phyloP scores from a whole-genome alignment of 116 monocot species.

The Zostera marina region DNA sequence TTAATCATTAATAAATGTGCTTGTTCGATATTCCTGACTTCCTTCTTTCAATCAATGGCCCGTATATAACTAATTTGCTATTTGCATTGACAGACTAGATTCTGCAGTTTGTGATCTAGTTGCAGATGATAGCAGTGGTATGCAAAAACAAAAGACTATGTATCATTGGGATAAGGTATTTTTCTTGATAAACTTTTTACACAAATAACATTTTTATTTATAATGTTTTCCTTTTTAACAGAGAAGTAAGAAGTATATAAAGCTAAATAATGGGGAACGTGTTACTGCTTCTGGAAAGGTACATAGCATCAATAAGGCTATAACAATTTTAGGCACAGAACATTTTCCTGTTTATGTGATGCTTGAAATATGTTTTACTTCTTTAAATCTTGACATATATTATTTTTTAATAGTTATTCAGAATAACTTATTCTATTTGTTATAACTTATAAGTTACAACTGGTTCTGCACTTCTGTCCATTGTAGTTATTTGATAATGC shows the following conservation, averaged over 20 bases:
- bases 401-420: too few relatives aligned
- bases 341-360: not conserved
- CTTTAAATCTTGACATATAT: too few relatives aligned
- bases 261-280: conserved; percentile 86
- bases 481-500: not conserved
- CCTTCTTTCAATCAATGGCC: too few relatives aligned
- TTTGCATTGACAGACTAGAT: conserved; percentile 44
- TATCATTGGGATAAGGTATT: conserved; percentile 96
- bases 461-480: not conserved
- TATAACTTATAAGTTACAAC: too few relatives aligned
- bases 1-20: too few relatives aligned
- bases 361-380: not conserved
- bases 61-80: not conserved
- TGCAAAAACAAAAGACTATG: conserved; percentile 73
- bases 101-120: conserved; percentile 91
- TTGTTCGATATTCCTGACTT: too few relatives aligned
- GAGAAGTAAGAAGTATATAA: conserved; percentile 85
- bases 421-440: too few relatives aligned
- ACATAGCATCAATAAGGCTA: too few relatives aligned
- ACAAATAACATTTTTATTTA: not conserved
- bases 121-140: conserved; percentile 68
- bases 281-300: conserved; percentile 94
- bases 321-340: not conserved
- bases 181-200: conserved; percentile 1
- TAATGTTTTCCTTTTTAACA: conserved; percentile 10